Percentiles rank a stretch among this genome's conserved stretches.
These are phyloP conservation scores for Stachybotrys chartarum DNA, from an alignment of 2,329 filamentous ascomycete species.

Conservation along the genomic window DNA sequence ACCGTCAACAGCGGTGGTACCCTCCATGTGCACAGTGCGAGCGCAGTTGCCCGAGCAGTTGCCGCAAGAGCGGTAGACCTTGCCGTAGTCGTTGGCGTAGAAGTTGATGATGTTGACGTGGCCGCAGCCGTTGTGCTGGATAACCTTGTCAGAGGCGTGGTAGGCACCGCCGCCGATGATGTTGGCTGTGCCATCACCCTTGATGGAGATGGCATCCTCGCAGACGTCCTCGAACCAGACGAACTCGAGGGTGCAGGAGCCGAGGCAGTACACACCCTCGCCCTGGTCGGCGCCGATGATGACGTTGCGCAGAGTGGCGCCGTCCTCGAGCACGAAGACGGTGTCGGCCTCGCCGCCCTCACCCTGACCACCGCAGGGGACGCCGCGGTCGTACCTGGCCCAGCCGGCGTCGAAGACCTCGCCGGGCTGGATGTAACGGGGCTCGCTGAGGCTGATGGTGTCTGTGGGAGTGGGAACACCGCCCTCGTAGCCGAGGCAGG, in stretches of 20 bases:
- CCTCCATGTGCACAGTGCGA: constrained; percentile 36
- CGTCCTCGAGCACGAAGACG: constrained; percentile 32
- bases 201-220: constrained; percentile 22
- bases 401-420: constrained; percentile 22
- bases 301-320: constrained; percentile 36
- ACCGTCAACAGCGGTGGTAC: constrained; percentile 29
- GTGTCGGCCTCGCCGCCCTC: constrained; percentile 32
- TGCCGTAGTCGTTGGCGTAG: constrained; percentile 39
- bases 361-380: constrained; percentile 30
- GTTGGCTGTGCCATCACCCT: constrained; percentile 28
- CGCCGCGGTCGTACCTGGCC: constrained; percentile 31
- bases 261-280: constrained; percentile 40
- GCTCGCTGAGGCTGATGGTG: constrained; percentile 16
- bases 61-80: constrained; percentile 22
- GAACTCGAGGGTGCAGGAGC: constrained; percentile 33
- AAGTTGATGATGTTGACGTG: constrained; percentile 33
- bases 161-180: constrained; percentile 38
- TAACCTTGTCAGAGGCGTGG: constrained; percentile 35
- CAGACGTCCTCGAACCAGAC: constrained; percentile 44
- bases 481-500: constrained; percentile 18
- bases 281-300: constrained; percentile 37
- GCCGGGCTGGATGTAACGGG: constrained; percentile 19
- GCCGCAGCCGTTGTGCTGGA: constrained; percentile 41
- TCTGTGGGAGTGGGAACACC: constrained; percentile 21
- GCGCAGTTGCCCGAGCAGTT: constrained; percentile 24